Base-by-base conservation (phyloP, 768 basidiomycete species). In the Imleria badia region DNA sequence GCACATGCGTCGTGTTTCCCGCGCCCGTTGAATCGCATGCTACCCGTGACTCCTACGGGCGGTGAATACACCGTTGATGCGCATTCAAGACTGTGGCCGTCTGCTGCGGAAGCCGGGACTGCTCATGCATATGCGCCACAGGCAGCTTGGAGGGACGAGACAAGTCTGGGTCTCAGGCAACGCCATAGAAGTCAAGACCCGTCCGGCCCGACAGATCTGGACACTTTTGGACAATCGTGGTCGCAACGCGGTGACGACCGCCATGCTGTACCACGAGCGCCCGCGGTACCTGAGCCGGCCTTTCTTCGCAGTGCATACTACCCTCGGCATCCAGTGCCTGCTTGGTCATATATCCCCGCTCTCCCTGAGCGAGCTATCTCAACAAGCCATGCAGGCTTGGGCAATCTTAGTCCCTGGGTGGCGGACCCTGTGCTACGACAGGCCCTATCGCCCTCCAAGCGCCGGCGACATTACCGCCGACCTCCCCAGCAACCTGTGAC, bases 251-350 rank as follows among this genome's bases (percentile, higher is more conserved):
- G 47, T 14, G 12, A 47, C 19, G 2, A 10, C 26, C 2, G 2
- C 66, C 66, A 67, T 43, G 60, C 67, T 67, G 66, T 69, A 43
- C n/a, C n/a, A n/a, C 38, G 3, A 14, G 35, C 58, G 44, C 53
- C 26, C 1, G 33, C 56, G 60, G 26, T 26, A 6, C 26, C 26
- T 26, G 58, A 61, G 62, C 64, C 38, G 9, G 0, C 12, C 2
- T 9, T 7, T 20, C 30, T 3, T 3, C n/a, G 3, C 7, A 36
- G n/a, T 23, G 6, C 20, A 17, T 19, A 14, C 12, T 3, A 36
- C 15, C 2, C 14, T 7, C 11, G 30, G 1, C 11, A 48, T 33
- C 31, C 20, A 11, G 11, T 19, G 2, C 38, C 35, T 8, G 9
- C 38, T 45, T 26, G 11, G 42, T n/a, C 13, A 29, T 23, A 29